Percentiles rank a stretch among this genome's conserved stretches.
Conservation (phyloP, 1,284 basidiomycete species). For the Cryptococcus deneoformans region DNA sequence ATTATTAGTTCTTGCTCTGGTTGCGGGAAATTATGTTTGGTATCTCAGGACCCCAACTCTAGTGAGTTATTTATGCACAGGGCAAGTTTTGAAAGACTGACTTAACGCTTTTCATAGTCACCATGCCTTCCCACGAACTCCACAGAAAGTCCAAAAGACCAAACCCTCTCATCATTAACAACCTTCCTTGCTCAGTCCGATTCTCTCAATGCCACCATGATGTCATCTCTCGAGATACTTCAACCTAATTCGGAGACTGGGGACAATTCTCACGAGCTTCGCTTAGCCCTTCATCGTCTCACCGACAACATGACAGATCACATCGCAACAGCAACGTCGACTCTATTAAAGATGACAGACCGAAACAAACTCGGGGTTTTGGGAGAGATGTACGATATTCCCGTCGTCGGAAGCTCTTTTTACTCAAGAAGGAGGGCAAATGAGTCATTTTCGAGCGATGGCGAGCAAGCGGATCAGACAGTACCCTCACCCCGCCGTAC, state of each 20-base stretch:
- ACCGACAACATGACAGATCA: slow-evolving; percentile 41
- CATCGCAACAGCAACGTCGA: slow-evolving; percentile 34
- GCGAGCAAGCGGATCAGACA: not conserved
- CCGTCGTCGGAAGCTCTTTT: slow-evolving; percentile 22
- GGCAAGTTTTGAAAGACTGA: too few relatives aligned
- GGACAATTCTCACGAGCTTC: slow-evolving; percentile 21
- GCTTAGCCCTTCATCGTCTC: slow-evolving; percentile 33
- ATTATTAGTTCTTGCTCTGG: not conserved
- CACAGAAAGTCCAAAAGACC: slow-evolving; percentile 1
- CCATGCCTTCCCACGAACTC: not conserved
- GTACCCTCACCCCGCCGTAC: not conserved
- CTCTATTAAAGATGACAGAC: slow-evolving; percentile 32
- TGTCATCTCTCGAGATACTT: slow-evolving; percentile 23
- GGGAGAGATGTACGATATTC: slow-evolving; percentile 46
- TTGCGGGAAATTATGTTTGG: not conserved
- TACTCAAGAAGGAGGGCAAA: slow-evolving; percentile 10
- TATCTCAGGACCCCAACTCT: not conserved
- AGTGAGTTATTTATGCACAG: not conserved
- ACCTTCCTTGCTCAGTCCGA: slow-evolving; percentile 22
- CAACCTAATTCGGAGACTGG: slow-evolving; percentile 2
- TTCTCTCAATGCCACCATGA: slow-evolving; percentile 15
- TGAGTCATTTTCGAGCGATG: slow-evolving; percentile 1
- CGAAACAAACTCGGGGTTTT: slow-evolving; percentile 31
- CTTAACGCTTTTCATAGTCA: too few relatives aligned
- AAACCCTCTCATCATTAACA: slow-evolving; percentile 11